phyloP scores from a whole-genome alignment of 805 yeast species.

The Lipomyces anomalus region DNA sequence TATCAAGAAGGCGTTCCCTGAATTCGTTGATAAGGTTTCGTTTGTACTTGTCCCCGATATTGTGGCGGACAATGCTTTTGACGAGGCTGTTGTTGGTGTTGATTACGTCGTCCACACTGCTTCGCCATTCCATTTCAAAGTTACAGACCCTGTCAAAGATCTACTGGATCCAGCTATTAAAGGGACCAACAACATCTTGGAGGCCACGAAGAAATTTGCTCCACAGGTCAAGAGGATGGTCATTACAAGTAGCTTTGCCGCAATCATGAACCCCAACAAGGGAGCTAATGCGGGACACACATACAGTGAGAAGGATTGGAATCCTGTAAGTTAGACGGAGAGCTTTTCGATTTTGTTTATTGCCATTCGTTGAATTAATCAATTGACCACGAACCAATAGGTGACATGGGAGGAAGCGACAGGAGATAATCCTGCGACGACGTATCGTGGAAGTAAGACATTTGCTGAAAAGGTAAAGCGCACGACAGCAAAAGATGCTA shows the following conservation, averaged over 20 bases:
- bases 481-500: no score
- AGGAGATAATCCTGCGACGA: slow-evolving; percentile 23
- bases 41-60: slow-evolving; percentile 33
- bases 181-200: slow-evolving; percentile 42
- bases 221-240: slow-evolving; percentile 41
- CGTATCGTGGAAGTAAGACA: slow-evolving; percentile 18
- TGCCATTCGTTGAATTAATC: slow-evolving; percentile 2
- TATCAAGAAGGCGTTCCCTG: slow-evolving; percentile 20
- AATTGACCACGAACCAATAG: slow-evolving; percentile 37
- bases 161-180: slow-evolving; percentile 43
- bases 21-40: slow-evolving; percentile 23
- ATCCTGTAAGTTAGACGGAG: slow-evolving; percentile 32
- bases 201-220: slow-evolving; percentile 35
- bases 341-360: no score
- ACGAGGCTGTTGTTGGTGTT: slow-evolving; percentile 27
- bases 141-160: slow-evolving; percentile 41
- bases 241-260: slow-evolving; percentile 49
- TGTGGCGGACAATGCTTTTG: slow-evolving; percentile 45
- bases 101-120: slow-evolving; percentile 38
- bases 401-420: slow-evolving; percentile 55
- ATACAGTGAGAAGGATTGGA: slow-evolving; percentile 36
- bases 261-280: slow-evolving; percentile 34
- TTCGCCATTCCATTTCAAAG: slow-evolving; percentile 32
- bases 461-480: slow-evolving; percentile 33
- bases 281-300: slow-evolving; percentile 8